Percentiles rank a stretch among this genome's conserved stretches.
Conservation (phyloP, 2,329 filamentous ascomycete genomes). For the Talaromyces sp. region DNA sequence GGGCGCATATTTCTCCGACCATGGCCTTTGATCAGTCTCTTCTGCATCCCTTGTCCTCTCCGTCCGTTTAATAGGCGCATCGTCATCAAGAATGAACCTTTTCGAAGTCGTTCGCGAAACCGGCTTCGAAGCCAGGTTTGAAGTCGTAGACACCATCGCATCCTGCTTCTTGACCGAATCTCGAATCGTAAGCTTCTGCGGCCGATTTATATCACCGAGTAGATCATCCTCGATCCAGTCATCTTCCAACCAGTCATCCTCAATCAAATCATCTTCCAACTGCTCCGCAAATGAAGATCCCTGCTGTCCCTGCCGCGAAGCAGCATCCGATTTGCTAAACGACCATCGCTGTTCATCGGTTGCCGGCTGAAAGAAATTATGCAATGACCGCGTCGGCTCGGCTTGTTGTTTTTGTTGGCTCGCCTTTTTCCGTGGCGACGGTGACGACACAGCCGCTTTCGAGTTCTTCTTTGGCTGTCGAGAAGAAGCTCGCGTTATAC, state of each 20-base stretch:
- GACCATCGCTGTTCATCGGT: slow-evolving; percentile 41
- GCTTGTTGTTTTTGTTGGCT: slow-evolving; percentile 16
- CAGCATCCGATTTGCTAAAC: slow-evolving; percentile 27
- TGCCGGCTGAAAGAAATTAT: slow-evolving; percentile 42
- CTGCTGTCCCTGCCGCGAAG: slow-evolving; percentile 9
- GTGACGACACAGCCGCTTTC: background rate
- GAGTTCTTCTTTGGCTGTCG: background rate
- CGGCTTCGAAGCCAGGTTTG: slow-evolving; percentile 32
- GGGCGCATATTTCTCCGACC: slow-evolving; percentile 83
- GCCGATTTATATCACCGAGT: background rate
- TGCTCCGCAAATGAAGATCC: slow-evolving; percentile 18
- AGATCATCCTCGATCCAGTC: slow-evolving; percentile 37
- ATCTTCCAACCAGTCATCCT: slow-evolving; percentile 36
- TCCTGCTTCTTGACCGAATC: background rate
- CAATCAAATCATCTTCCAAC: slow-evolving; percentile 38
- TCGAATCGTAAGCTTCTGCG: background rate
- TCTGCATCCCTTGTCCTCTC: background rate
- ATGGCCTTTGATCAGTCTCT: slow-evolving; percentile 66
- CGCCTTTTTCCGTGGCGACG: slow-evolving; percentile 21
- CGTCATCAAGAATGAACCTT: slow-evolving; percentile 9
- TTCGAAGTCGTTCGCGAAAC: slow-evolving; percentile 21
- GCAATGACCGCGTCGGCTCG: slow-evolving; percentile 34
- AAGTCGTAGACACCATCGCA: background rate
- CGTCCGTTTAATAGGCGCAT: background rate
- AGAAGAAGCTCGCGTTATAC: background rate